phyloP scores from a whole-genome alignment of 768 basidiomycete species.

The Tylopilus felleus region DNA sequence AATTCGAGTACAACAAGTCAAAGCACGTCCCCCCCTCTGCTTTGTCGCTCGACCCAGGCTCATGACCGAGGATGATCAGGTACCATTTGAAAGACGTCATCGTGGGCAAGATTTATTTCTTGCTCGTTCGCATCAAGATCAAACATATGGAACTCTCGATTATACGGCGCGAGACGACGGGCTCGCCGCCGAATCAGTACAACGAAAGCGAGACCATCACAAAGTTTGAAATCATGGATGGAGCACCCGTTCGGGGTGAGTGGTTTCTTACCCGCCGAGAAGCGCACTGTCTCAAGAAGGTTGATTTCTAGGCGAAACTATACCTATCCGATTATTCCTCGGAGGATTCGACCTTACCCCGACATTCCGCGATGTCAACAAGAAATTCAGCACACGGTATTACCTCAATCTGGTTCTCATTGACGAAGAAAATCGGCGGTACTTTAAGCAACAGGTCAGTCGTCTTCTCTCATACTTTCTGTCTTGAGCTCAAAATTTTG shows the following conservation, averaged over 20 bases:
- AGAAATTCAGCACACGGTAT: conserved; percentile 96
- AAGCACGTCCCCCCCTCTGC: conserved; percentile 56
- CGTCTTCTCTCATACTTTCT: background rate
- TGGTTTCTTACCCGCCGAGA: background rate
- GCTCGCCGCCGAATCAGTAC: conserved; percentile 97
- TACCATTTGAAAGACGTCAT: conserved; percentile 99
- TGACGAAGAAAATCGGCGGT: conserved; percentile 96
- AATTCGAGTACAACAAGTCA: conserved; percentile 99
- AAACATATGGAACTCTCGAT: conserved; percentile 99
- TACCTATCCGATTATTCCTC: conserved; percentile 95
- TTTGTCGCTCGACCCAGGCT: background rate
- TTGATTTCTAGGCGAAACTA: conserved; percentile 78
- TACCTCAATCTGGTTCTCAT: conserved; percentile 97
- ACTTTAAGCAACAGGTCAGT: conserved; percentile 92
- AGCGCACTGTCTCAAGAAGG: background rate
- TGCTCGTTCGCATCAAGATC: conserved; percentile 98
- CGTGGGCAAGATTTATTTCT: conserved; percentile 98
- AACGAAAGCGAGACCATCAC: conserved; percentile 99
- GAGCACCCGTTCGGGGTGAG: conserved; percentile 91
- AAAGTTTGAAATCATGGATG: conserved; percentile 99
- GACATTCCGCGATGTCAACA: conserved; percentile 98
- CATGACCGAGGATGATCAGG: conserved; percentile 40
- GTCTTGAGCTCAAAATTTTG: conserved; percentile 3
- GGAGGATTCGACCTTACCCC: conserved; percentile 98
- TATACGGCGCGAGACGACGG: conserved; percentile 95